These are phyloP conservation scores for Madurella fahalii DNA, from an alignment of 2,329 filamentous ascomycete genomes.

Conservation along the genomic window DNA sequence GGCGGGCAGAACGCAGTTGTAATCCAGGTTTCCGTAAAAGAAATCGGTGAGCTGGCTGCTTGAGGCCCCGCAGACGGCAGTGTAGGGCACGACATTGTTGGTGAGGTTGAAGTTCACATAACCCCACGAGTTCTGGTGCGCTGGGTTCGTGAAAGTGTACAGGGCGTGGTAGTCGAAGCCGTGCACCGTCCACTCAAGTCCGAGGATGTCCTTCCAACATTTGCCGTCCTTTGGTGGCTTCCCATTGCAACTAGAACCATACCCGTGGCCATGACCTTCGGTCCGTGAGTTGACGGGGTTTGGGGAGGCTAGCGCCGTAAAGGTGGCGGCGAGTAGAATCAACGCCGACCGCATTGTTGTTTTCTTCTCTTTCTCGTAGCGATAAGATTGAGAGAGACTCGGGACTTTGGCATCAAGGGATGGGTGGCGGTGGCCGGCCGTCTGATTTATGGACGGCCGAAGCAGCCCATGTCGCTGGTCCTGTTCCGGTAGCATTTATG, in stretches of 20 bases:
- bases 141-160: conserved; percentile 46
- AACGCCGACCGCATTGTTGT: background rate
- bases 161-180: conserved; percentile 45
- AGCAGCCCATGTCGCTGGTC: too few relatives aligned
- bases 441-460: too few relatives aligned
- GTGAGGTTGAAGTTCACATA: conserved; percentile 47
- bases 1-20: conserved; percentile 38
- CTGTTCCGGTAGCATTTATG: background rate
- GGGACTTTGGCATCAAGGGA: too few relatives aligned
- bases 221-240: conserved; percentile 13
- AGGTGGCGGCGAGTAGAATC: background rate
- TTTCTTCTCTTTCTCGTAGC: background rate
- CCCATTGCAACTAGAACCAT: background rate
- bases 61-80: conserved; percentile 34
- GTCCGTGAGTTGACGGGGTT: background rate
- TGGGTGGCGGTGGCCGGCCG: too few relatives aligned
- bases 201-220: conserved; percentile 25
- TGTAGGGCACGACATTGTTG: conserved; percentile 41
- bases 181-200: conserved; percentile 37
- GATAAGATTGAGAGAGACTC: too few relatives aligned
- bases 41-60: conserved; percentile 44
- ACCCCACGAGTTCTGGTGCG: conserved; percentile 47
- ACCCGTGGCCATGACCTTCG: background rate
- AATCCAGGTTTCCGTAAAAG: conserved; percentile 45
- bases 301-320: background rate